phyloP scores from a whole-genome alignment of 768 basidiomycete genomes.

The Podaxis mareebaensis region DNA sequence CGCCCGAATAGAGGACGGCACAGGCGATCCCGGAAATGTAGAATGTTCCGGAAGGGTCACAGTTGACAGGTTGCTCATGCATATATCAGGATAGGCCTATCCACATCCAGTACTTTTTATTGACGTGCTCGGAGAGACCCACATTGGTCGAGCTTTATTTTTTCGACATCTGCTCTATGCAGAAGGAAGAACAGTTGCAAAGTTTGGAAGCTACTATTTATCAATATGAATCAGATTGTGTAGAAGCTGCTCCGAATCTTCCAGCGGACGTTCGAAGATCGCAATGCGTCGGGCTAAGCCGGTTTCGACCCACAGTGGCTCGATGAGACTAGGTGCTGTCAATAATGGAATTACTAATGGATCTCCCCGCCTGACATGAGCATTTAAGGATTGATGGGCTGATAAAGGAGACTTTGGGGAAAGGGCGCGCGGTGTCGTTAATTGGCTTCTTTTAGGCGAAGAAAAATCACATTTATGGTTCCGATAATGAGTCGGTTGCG shows the following conservation, averaged over 20 bases:
- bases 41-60: slow-evolving; percentile 9
- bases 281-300: not conserved
- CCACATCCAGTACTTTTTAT: not conserved
- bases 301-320: slow-evolving; percentile 9
- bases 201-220: slow-evolving; percentile 6
- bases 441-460: not conserved
- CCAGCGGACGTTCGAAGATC: slow-evolving; percentile 7
- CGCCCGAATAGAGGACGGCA: not conserved
- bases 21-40: slow-evolving; percentile 3
- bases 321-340: not conserved
- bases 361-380: slow-evolving; percentile 15
- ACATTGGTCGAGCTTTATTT: not conserved
- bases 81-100: not conserved
- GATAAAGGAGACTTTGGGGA: slow-evolving; percentile 10
- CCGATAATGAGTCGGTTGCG: not conserved
- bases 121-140: not conserved
- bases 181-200: not conserved
- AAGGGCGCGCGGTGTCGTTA: not conserved
- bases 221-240: slow-evolving; percentile 8
- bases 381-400: slow-evolving; percentile 11
- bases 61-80: slow-evolving; percentile 6
- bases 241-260: not conserved
- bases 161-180: slow-evolving; percentile 2
- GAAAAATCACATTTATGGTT: not conserved
- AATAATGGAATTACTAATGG: slow-evolving; percentile 7